Base-by-base conservation (phyloP, 2,329 filamentous ascomycete species). In the Sporothrix humicola region DNA sequence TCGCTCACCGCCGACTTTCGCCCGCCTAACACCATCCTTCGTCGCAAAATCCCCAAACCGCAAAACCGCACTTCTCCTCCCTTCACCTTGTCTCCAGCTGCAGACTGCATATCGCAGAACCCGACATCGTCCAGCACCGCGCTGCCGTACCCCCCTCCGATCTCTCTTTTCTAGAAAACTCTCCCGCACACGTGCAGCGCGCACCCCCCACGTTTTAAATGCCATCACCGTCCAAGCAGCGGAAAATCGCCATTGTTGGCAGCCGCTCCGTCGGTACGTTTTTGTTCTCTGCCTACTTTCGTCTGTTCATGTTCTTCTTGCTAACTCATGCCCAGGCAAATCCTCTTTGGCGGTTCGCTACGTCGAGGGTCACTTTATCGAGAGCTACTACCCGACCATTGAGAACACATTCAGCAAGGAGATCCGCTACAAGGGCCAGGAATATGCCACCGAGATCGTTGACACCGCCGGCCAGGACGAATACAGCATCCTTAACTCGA, bases 381-480 rank as follows among this genome's bases (percentile, higher is more conserved):
- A 99, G 83, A 97, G 93, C 83, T 99, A 99, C 84, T 99, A 99
- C 82, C 96, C 96, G 50, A 99, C 96, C 56, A 98, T 99, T 80
- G 96, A 99, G 83, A 99, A 98, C 83, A 98, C 95, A 2, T 99
- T 99, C 82, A 97, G 92, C 86, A 97, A 97, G 82, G 91, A 94
- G 78, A 97, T 99, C 82, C 92, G 93, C 79, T 92, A 93, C 83
- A 97, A 96, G 83, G 92, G 93, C 69, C 94, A 98, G 82, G 96
- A 98, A 77, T 99, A 91, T 83, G 91, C 93, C 70, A 97, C 95
- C 13, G 96, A 99, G 85, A 98, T 99, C 79, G 96, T 99, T 82
- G 96, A 99, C 82, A 99, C 96, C 42, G 96, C 96, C 71, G 96
- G 96, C 75, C 95, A 97, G 92, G 96, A 99, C 86, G 96, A 99